Evolutionary conservation across 441 rosid species (phyloP).

Genomic region (Corymbia calophylla): DNA sequence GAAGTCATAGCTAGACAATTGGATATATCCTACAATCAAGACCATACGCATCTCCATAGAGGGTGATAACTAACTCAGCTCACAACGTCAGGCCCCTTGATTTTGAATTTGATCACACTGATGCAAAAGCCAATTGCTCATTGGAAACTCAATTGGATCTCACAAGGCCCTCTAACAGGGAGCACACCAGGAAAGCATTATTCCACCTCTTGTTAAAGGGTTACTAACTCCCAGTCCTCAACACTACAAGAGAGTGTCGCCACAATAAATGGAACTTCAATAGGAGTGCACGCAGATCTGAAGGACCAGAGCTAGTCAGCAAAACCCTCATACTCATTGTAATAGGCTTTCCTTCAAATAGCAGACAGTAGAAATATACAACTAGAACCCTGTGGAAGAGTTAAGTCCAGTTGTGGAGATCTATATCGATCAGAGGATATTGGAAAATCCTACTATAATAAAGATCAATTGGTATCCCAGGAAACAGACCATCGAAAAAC

Average conservation of each 20-base stretch:
- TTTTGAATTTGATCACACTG: background rate
- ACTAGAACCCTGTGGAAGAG: background rate
- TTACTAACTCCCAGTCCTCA: background rate
- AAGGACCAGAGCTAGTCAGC: background rate
- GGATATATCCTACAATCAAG: background rate
- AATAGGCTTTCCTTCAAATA: background rate
- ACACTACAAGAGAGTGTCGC: background rate
- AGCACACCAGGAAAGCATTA: background rate
- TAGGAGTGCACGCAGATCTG: background rate
- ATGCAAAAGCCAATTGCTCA: background rate
- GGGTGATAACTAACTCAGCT: background rate
- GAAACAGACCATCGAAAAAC: conserved; percentile 11
- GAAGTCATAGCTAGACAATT: background rate
- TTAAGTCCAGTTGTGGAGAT: background rate
- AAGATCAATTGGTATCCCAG: conserved; percentile 3
- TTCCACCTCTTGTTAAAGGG: background rate
- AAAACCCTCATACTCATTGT: background rate
- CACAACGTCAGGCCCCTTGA: background rate
- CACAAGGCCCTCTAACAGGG: background rate
- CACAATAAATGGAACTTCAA: background rate
- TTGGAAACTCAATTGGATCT: background rate
- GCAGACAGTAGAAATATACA: background rate
- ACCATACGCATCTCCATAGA: background rate
- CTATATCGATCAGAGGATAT: background rate
- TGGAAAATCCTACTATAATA: conserved; percentile 16